phyloP scores from a whole-genome alignment of 805 yeast species.

The Candida insectorum region DNA sequence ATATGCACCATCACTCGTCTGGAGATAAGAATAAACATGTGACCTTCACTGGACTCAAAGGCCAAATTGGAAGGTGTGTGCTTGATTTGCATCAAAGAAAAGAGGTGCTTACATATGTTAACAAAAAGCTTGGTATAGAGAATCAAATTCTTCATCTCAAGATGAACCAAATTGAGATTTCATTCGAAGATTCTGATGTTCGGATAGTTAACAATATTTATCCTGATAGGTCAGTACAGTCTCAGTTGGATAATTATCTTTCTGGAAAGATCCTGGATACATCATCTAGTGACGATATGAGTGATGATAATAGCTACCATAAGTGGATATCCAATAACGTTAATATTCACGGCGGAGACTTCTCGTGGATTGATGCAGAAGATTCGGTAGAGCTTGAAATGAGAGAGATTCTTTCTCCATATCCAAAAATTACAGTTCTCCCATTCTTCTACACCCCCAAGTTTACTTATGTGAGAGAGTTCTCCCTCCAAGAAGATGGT shows the following conservation, averaged over 20 bases:
- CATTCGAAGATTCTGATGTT: slow-evolving; percentile 64
- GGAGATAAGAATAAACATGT: slow-evolving; percentile 21
- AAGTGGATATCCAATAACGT: slow-evolving; percentile 21
- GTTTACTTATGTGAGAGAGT: slow-evolving; percentile 59
- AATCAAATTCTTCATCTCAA: slow-evolving; percentile 48
- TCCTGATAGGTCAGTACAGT: slow-evolving; percentile 45
- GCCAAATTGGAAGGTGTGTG: slow-evolving; percentile 27
- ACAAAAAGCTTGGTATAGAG: slow-evolving; percentile 32
- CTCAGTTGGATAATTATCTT: slow-evolving; percentile 14
- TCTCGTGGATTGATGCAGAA: slow-evolving; percentile 68
- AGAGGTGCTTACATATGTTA: slow-evolving; percentile 32
- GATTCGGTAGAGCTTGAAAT: slow-evolving; percentile 73
- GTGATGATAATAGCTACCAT: slow-evolving; percentile 9
- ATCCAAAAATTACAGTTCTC: slow-evolving; percentile 42
- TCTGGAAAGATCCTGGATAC: slow-evolving; percentile 5
- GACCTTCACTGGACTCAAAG: slow-evolving; percentile 39
- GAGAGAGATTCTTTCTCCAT: slow-evolving; percentile 34
- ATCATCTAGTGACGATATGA: slow-evolving; percentile 11
- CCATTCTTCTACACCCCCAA: slow-evolving; percentile 55
- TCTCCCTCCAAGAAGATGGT: slow-evolving; percentile 40
- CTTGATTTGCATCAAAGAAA: slow-evolving; percentile 41
- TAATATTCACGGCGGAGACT: slow-evolving; percentile 26
- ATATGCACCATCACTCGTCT: slow-evolving; percentile 29
- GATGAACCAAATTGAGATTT: slow-evolving; percentile 67
- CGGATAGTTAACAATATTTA: slow-evolving; percentile 64